Evolutionary conservation across 2,329 filamentous ascomycete genomes (phyloP).

Genomic region (Aphanocladium album): DNA sequence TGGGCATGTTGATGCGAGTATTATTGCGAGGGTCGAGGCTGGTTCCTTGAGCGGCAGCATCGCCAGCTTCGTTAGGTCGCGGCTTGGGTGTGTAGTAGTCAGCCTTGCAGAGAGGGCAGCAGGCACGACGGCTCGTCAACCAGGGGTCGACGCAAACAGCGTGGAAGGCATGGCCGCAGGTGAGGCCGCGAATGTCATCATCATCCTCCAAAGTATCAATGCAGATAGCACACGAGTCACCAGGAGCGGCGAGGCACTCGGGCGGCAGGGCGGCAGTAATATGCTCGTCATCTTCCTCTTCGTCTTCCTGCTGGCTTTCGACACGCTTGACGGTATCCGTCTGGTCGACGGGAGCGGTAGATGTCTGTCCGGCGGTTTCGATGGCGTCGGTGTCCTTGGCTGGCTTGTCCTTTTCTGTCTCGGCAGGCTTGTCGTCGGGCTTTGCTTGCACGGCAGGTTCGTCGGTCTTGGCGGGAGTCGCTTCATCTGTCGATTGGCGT

Average conservation of each 20-base stretch:
- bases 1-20: conserved; percentile 44
- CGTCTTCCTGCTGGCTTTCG: conserved; percentile 50
- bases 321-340: conserved; percentile 33
- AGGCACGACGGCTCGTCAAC: conserved; percentile 89
- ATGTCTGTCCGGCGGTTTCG: conserved; percentile 22
- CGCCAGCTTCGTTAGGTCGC: conserved; percentile 50
- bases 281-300: conserved; percentile 72
- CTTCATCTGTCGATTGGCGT: conserved; percentile 39
- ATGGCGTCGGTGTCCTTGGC: conserved; percentile 8
- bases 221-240: conserved; percentile 94
- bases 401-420: conserved; percentile 14
- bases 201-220: conserved; percentile 92
- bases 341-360: conserved; percentile 20
- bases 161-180: conserved; percentile 97
- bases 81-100: conserved; percentile 97
- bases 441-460: conserved; percentile 19
- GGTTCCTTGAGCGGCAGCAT: conserved; percentile 26
- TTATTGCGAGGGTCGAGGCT: conserved; percentile 33
- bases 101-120: conserved; percentile 95
- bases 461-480: conserved; percentile 23
- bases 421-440: conserved; percentile 17
- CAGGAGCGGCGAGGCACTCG: conserved; percentile 73
- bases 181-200: conserved; percentile 88
- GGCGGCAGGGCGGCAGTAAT: conserved; percentile 78
- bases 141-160: conserved; percentile 93